phyloP scores from a whole-genome alignment of 441 rosid species.

The Pelargonium citronellum region DNA sequence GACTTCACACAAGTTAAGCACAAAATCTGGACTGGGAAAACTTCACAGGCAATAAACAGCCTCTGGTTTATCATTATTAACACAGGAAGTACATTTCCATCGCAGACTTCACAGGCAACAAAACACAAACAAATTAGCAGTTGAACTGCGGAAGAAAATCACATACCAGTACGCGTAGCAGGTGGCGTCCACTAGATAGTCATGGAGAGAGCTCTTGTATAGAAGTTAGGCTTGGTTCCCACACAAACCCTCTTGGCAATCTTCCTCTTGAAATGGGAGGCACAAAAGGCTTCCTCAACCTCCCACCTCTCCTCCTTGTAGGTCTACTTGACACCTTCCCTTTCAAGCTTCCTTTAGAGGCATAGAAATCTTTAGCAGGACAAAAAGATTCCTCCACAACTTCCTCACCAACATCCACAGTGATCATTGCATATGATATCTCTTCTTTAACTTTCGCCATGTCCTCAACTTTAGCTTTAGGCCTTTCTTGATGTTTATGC shows the following conservation, averaged over 20 bases:
- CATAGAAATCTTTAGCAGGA: slow-evolving; percentile 47
- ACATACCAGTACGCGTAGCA: slow-evolving; percentile 14
- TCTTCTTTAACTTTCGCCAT: slow-evolving; percentile 19
- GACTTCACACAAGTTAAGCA: too few species aligned
- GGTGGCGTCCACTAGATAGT: background rate
- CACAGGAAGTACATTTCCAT: background rate
- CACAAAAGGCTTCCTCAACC: slow-evolving; percentile 43
- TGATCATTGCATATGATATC: slow-evolving; percentile 31
- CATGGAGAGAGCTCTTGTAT: slow-evolving; percentile 54
- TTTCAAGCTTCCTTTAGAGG: slow-evolving; percentile 22
- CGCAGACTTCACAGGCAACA: slow-evolving; percentile 7
- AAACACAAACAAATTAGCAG: slow-evolving; percentile 9
- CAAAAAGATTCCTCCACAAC: slow-evolving; percentile 32
- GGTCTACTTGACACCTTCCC: slow-evolving; percentile 7
- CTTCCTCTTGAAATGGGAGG: slow-evolving; percentile 44
- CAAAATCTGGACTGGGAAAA: too few species aligned
- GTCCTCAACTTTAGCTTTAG: slow-evolving; percentile 16
- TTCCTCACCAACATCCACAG: slow-evolving; percentile 29
- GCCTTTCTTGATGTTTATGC: slow-evolving; percentile 25
- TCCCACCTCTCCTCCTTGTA: slow-evolving; percentile 21
- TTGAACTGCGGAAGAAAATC: slow-evolving; percentile 10
- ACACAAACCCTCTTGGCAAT: slow-evolving; percentile 18
- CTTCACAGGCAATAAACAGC: too few species aligned
- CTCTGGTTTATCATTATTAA: background rate
- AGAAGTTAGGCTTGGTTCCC: slow-evolving; percentile 57